Evolutionary conservation across 345 rosid genomes (phyloP).

Genomic region (Brassica juncea): DNA sequence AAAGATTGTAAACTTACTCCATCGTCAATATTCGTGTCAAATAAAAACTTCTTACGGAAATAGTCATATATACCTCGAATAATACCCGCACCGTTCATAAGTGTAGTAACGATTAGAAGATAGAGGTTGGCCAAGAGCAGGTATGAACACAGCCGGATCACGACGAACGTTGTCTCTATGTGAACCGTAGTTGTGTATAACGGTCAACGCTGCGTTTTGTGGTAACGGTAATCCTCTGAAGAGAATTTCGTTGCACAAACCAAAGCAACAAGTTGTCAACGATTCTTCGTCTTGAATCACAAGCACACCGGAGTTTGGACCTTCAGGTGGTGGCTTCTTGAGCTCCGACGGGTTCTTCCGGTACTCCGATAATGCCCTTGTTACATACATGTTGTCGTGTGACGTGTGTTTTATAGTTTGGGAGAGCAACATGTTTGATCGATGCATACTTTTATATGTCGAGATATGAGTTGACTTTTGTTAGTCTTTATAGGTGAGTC

Average conservation of each 20-base stretch:
- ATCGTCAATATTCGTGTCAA: neutral
- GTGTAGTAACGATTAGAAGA: constrained; percentile 50
- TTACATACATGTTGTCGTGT: constrained; percentile 25
- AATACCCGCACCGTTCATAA: constrained; percentile 13
- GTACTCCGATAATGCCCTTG: constrained; percentile 47
- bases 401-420: neutral
- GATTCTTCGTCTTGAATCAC: constrained; percentile 61
- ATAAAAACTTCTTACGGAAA: neutral
- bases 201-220: constrained; percentile 45
- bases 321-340: constrained; percentile 48
- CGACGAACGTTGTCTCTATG: constrained; percentile 2
- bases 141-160: constrained; percentile 41
- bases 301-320: constrained; percentile 55
- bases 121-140: constrained; percentile 48
- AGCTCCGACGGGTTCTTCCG: constrained; percentile 40
- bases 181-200: neutral
- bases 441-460: neutral
- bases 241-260: constrained; percentile 26
- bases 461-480: constrained; percentile 7
- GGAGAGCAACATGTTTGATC: neutral
- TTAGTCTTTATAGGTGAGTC: neutral
- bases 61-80: constrained; percentile 12
- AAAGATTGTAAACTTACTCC: neutral
- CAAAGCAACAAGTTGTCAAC: constrained; percentile 48
- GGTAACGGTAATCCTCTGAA: constrained; percentile 52